Base-by-base conservation (phyloP, 345 rosid species). In the Salix caprea region DNA sequence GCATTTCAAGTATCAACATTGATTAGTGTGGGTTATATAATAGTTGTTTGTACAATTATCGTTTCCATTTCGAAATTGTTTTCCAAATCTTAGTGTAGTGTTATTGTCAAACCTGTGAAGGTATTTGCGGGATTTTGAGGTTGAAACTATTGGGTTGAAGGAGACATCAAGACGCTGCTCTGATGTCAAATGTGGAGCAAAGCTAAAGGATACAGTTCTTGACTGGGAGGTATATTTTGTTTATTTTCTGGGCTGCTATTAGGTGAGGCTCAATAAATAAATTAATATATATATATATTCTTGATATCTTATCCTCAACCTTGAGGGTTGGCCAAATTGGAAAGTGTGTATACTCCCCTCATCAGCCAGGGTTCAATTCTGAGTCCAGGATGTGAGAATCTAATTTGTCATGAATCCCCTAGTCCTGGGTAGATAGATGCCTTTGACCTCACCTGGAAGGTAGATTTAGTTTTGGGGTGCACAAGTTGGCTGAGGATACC, bases 71-170 rank as follows among this genome's bases (percentile, higher is more conserved):
- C 36, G 10, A 64, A 48, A 34, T n/a, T 30, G 2, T 44, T 18
- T 65, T 36, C 14, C 70, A 34, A 37, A 7, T 39, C n/a, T 13
- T 69, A 30, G 28, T 65, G 12, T 19, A 48, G 10, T 26, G 37
- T 39, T 42, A 10, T 40, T 42, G 26, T 67, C 15, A 30, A 36
- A 74, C 64, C 32, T 84, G 42, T 77, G 76, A 79, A 96, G 99
- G 93, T 96, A 91, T 80, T 67, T 93, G 68, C 89, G 99, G 70
- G 99, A 96, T 83, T 96, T 94, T 71, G 98, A 94, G 85, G 95
- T 94, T 83, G 98, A 94, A 85, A 87, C 95, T 69, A 89, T 94
- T 76, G 99, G 99, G 77, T 85, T 96, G 67, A 96, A 93, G 86
- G 98, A 90, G 84, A 96, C 99, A 65, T 82, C 94, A 65, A 86